Conservation (phyloP, 129 eudicot genomes). For the Heracleum sosnowskyi region DNA sequence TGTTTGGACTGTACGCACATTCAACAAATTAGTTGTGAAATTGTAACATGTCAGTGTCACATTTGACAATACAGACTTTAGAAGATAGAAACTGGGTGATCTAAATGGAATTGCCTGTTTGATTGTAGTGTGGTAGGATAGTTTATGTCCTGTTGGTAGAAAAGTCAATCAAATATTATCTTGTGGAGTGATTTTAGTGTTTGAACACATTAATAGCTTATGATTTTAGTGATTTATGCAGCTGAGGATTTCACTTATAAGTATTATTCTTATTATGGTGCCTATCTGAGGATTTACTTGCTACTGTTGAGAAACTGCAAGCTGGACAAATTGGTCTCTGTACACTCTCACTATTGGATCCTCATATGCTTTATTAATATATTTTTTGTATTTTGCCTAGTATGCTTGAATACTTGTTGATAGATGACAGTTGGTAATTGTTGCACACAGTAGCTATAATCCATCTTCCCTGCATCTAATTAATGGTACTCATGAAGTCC, state of each 20-base stretch:
- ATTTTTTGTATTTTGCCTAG: too few relatives aligned
- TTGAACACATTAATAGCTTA: not conserved
- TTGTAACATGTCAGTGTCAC: not conserved
- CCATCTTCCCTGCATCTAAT: not conserved
- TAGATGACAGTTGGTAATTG: not conserved
- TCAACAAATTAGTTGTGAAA: not conserved
- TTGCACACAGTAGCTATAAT: not conserved
- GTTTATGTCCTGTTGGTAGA: not conserved
- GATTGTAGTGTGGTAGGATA: not conserved
- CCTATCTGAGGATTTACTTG: slow-evolving; percentile 13
- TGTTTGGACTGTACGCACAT: not conserved
- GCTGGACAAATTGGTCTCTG: not conserved
- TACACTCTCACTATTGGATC: not conserved
- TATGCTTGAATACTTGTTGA: not conserved
- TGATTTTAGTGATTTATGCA: too few relatives aligned
- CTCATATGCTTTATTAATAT: not conserved
- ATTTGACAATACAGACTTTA: not conserved
- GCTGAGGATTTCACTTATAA: not conserved
- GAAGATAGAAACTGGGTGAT: not conserved
- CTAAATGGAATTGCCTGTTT: not conserved
- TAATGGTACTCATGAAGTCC: not conserved
- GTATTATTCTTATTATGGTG: not conserved
- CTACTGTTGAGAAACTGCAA: slow-evolving; percentile 4
- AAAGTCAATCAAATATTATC: not conserved
- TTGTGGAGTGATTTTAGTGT: not conserved